Conservation (phyloP, 257 asterid species). For the Pogostemon cablin region DNA sequence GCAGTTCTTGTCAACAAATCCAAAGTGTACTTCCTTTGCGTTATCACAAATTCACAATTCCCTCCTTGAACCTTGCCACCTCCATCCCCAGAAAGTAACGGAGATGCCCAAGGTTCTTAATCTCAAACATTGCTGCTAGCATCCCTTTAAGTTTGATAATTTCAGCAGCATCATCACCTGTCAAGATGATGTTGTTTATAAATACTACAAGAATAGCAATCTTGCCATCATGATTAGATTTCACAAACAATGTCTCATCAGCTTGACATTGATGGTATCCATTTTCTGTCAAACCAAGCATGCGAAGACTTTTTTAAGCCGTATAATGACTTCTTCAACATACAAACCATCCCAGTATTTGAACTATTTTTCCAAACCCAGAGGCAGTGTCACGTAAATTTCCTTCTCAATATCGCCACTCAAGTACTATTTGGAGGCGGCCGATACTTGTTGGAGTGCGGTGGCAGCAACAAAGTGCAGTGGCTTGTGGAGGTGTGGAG, state of each 20-base stretch:
- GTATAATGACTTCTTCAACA: neutral
- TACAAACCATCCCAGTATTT: neutral
- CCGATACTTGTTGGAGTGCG: no score
- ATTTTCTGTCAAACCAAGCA: neutral
- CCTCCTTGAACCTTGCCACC: neutral
- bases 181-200: neutral
- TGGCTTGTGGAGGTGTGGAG: no score
- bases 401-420: no score
- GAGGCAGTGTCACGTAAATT: no score
- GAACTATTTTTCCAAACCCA: neutral
- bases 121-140: neutral
- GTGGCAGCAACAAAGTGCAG: no score
- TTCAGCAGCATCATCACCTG: neutral
- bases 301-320: neutral
- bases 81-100: neutral
- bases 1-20: neutral
- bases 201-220: neutral
- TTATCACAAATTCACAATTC: neutral
- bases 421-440: no score
- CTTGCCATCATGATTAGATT: neutral
- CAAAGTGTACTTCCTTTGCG: neutral
- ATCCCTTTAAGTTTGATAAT: neutral
- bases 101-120: neutral
- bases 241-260: neutral
- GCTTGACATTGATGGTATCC: neutral